Evolutionary conservation across 305 asterid species (phyloP).

Genomic region (Ilex paraguariensis): DNA sequence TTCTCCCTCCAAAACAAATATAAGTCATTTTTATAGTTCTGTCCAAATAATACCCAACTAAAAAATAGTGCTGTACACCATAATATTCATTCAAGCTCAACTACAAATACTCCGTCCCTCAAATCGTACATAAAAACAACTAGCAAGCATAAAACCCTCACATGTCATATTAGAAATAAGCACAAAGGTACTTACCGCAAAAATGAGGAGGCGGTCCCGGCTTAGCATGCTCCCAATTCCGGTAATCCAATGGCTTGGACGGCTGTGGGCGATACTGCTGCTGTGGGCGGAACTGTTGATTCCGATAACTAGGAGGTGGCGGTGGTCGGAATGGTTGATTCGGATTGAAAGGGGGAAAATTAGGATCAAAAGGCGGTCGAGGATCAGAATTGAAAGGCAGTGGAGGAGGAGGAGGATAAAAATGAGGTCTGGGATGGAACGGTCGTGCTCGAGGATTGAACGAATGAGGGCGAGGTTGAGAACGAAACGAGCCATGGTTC

Average conservation of each 20-base stretch:
- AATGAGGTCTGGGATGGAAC: slow-evolving; percentile 8
- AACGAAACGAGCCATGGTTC: background rate
- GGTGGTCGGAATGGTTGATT: slow-evolving; percentile 50
- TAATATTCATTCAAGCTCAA: background rate
- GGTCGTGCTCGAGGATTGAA: background rate
- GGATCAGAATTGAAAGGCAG: slow-evolving; percentile 17
- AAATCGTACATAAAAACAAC: background rate
- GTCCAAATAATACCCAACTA: background rate
- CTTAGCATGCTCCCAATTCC: slow-evolving; percentile 73
- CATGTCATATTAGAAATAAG: background rate
- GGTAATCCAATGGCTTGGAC: slow-evolving; percentile 59
- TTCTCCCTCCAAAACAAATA: no score
- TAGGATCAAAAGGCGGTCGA: background rate
- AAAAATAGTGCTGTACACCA: background rate
- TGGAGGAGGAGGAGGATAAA: slow-evolving; percentile 43
- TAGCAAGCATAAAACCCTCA: background rate
- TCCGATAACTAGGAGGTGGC: slow-evolving; percentile 5
- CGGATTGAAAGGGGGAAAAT: slow-evolving; percentile 16
- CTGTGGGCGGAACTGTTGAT: slow-evolving; percentile 50
- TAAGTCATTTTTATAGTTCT: background rate
- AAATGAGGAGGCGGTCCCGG: slow-evolving; percentile 46
- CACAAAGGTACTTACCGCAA: slow-evolving; percentile 37
- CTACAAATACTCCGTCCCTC: background rate
- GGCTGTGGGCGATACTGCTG: slow-evolving; percentile 52
- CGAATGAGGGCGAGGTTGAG: background rate